Conservation (phyloP, 2,329 filamentous ascomycete genomes). For the Chrysosphaeria jannelii region DNA sequence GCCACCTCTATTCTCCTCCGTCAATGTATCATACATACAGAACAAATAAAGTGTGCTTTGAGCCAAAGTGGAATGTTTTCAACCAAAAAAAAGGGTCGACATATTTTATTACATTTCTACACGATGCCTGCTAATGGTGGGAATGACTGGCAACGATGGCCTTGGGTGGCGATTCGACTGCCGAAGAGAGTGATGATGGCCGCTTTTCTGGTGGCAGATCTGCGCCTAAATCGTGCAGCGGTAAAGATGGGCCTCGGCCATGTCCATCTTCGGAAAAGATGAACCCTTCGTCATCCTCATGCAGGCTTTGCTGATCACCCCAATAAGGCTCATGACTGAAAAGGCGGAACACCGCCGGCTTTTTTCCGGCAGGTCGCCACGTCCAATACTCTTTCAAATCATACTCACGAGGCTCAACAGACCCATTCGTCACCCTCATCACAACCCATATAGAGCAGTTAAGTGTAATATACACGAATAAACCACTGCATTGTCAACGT, state of each 20-base stretch:
- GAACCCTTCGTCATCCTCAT: conserved; percentile 3
- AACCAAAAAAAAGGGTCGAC: no score
- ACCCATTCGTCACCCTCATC: conserved; percentile 13
- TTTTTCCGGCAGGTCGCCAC: conserved; percentile 16
- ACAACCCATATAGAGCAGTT: conserved; percentile 16
- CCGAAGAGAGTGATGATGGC: not conserved
- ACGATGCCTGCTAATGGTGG: not conserved
- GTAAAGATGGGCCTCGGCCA: conserved; percentile 1
- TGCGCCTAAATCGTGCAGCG: conserved; percentile 2
- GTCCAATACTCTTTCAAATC: conserved; percentile 25
- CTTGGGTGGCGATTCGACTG: conserved; percentile 1
- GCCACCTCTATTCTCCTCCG: no score
- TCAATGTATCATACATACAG: no score
- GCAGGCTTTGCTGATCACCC: conserved; percentile 5
- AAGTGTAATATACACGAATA: conserved; percentile 23
- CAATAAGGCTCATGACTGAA: conserved; percentile 7
- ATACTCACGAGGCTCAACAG: conserved; percentile 18
- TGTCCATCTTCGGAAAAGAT: conserved; percentile 2
- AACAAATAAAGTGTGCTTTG: no score
- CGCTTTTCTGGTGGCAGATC: conserved; percentile 2
- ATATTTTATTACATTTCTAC: not conserved
- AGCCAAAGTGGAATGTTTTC: no score
- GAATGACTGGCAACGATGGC: conserved; percentile 2
- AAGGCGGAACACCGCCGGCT: conserved; percentile 16
- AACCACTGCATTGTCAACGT: conserved; percentile 11